Evolutionary conservation across 2,329 filamentous ascomycete species (phyloP), one percentile per base, ranked within the genome.

Genomic region (Fusarium humuli): DNA sequence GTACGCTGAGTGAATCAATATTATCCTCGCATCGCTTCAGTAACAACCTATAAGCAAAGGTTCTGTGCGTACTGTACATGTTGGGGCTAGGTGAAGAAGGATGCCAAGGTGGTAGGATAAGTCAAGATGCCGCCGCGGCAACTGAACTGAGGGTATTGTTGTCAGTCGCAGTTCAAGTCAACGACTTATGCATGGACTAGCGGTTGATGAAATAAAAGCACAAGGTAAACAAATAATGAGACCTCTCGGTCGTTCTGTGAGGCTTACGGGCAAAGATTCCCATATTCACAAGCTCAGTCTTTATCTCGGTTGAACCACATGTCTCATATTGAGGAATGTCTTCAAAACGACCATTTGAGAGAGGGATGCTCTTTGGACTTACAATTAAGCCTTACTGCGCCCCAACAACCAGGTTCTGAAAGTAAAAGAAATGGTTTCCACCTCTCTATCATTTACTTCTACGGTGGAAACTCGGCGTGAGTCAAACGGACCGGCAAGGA

Each of bases 381-480:
- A 16, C 16, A 20, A 6, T 2, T 16, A 13, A 20, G 23, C 11
- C 14, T 22, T 16, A 52, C 22, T n/a, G 11, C 5, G 13, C 18
- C 11, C 48, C 30, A 18, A 52, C 27, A 27, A 41, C 23, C 23
- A 16, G 23, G 32, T 27, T 27, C 18, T 9, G 16, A 32, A 20
- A 8, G 34, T 34, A 12, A 37, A 27, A 23, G 12, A 29, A 18
- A 25, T 18, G 3, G 27, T 40, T 29, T 14, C n/a, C 30, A 32
- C 44, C 27, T 25, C 13, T 25, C 34, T 42, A 10, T 16, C 7
- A 16, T 45, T 23, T 4, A 5, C 27, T n/a, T 27, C 18, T 37
- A 11, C 5, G 9, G 22, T 41, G 63, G 22, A 32, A 7, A 55
- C 49, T 68, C 73, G 73, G 73, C 50, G 72, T 75, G 73, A 75